Percentiles rank a stretch among this genome's conserved stretches.
These are phyloP conservation scores for Hylodesmum podocarpum DNA, from an alignment of 306 rosid genomes.

Conservation along the genomic window DNA sequence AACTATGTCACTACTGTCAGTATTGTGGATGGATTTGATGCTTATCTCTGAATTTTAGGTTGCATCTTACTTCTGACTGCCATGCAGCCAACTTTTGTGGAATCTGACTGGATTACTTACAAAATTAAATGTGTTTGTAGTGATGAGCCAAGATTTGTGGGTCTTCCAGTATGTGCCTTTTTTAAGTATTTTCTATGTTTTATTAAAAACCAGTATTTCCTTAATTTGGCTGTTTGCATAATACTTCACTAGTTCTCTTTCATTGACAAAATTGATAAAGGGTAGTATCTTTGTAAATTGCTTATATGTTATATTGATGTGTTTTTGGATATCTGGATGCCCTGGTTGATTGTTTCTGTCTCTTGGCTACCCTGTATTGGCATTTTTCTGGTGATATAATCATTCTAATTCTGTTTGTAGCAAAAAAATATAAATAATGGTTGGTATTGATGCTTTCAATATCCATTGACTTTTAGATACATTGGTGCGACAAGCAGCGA, in stretches of 20 bases:
- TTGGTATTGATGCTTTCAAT: constrained; percentile 9
- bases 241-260: not conserved
- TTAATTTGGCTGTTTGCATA: not conserved
- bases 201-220: not conserved
- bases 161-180: not conserved
- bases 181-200: not conserved
- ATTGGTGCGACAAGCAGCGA: constrained; percentile 72
- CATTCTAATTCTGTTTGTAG: constrained; percentile 3
- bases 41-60: not conserved
- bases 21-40: not conserved
- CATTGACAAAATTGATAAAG: not conserved
- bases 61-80: not conserved
- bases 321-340: not conserved
- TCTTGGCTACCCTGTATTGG: not conserved
- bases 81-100: not conserved
- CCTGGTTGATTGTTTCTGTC: not conserved
- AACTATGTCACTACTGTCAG: not conserved
- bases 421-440: not conserved
- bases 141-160: not conserved
- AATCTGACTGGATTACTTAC: not conserved
- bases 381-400: not conserved
- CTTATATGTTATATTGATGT: not conserved
- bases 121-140: not conserved
- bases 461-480: constrained; percentile 57
- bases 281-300: constrained; percentile 4